Evolutionary conservation across 1,284 basidiomycete genomes (phyloP), one percentile per base, ranked within the genome.

Genomic region (Stygiomarasmius scandens): DNA sequence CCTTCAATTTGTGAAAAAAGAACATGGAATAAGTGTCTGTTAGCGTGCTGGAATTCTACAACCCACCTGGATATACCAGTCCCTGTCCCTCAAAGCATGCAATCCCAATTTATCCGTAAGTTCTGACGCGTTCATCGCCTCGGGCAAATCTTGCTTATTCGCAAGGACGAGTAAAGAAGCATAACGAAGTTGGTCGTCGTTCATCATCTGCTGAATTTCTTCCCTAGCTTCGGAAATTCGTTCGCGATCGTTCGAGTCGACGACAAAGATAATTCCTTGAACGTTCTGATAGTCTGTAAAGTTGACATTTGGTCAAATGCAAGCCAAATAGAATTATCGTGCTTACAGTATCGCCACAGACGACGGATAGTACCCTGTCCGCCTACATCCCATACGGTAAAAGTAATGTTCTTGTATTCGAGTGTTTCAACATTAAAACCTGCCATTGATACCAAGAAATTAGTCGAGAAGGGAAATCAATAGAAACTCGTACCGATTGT

Each of bases 371-470:
- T 98, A 82, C 98, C 96, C 79, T 98, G 96, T 59, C 96, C 97
- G 78, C 97, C 97, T 62, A 99, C 97, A 77, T 99, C 97, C 97
- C 97, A 99, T 45, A 99, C 97, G 65, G 96, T 99, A 85, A 99
- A 99, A 62, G 96, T 97, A 68, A 99, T 96, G 74, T 99, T 99
- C 86, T 98, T 99, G 81, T 99, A 99, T 68, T 96, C 96, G 65
- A 99, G 97, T 22, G 97, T 99, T 81, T 99, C 96, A 67, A 99
- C 96, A 75, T 99, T 98, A 85, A 97, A 97, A 60, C 95, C 95
- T 96, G 59, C 16, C 41, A 77, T 60, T 73, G 67, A 58, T 63
- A 61, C 61, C 50, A 23, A 23, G 44, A 49, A 36, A 19, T 29
- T 41, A 49, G 38, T 43, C 8, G 8, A 8, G 32, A 34, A 14